A percentile compares a stretch with the other conserved stretches of the same genome.
phyloP scores from a whole-genome alignment of 345 rosid genomes.

The Diplotaxis tenuifolia region DNA sequence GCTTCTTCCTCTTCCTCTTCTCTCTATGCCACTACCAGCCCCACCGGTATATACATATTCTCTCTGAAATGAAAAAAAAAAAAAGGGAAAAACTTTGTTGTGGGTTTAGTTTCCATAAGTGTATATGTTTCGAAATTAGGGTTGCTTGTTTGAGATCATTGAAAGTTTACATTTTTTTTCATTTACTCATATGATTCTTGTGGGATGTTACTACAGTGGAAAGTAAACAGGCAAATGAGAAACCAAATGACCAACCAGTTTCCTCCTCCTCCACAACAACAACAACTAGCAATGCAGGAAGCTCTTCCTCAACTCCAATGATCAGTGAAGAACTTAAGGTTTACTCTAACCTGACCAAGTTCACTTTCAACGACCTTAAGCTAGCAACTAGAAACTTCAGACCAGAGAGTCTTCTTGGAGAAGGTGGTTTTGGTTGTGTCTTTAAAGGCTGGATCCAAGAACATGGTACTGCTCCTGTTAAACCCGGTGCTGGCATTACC shows the following conservation, averaged over 20 bases:
- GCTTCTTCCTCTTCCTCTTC: constrained; percentile 46
- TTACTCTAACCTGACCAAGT: constrained; percentile 77
- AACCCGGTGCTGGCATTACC: constrained; percentile 94
- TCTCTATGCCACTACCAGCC: constrained; percentile 46
- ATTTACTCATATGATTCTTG: not conserved
- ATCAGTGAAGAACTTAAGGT: constrained; percentile 85
- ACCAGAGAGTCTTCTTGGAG: constrained; percentile 96
- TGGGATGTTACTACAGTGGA: no score
- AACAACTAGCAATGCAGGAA: constrained; percentile 77
- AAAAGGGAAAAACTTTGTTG: not conserved
- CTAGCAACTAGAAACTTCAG: constrained; percentile 90
- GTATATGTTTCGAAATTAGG: constrained; percentile 24
- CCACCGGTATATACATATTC: constrained; percentile 38
- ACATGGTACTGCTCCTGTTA: constrained; percentile 96
- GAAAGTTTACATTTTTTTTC: constrained; percentile 3
- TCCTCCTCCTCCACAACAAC: constrained; percentile 56
- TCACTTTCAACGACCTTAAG: constrained; percentile 87
- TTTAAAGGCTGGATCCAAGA: constrained; percentile 98
- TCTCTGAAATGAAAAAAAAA: not conserved
- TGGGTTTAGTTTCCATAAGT: constrained; percentile 21
- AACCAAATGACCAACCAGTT: constrained; percentile 67
- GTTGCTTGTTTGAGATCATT: not conserved
- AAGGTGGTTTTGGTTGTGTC: constrained; percentile 98
- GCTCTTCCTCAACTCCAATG: constrained; percentile 78
- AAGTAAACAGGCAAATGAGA: constrained; percentile 66